Base-by-base conservation (phyloP, 2,329 filamentous ascomycete species). In the Fusarium cicatricum region DNA sequence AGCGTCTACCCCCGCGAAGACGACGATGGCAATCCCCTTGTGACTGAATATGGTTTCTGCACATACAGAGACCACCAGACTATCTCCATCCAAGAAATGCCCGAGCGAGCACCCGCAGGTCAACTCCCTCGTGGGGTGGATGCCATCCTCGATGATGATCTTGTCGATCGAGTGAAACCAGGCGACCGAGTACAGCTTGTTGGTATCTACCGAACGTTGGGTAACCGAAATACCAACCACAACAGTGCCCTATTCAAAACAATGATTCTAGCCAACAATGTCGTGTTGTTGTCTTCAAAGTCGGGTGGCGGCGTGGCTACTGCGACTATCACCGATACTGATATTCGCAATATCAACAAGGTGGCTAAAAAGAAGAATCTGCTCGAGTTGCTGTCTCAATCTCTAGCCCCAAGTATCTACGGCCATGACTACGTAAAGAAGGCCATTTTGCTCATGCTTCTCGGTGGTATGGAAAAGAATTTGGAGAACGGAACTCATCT, bases 71-170 rank as follows among this genome's bases (percentile, higher is more conserved):
- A 99, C 73, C 95, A 99, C 72, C 95, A 99, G 75, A 97, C 91
- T 14, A 92, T 99, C 56, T 97, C 94, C 0, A 97, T 99, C 64
- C 95, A 99, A 77, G 95, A 99, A 79, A 99, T 99, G 95, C 95
- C 95, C 1, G 95, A 99, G 76, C 84, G 94, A 67, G 95, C 95
- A 2, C 95, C 95, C 48, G 94, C 95, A 55, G 95, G 95, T 47
- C 95, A 98, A 80, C 84, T 99, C 62, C 95, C 95, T 55, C 89
- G 95, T 48, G 92, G 94, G 51, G 95, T 99, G 15, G 95, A 99
- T 75, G 93, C 98, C 12, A 93, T 99, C 66, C 80, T 99, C 63
- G 95, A 99, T 72, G 95, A 99, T 73, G 95, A 99, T 72, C 82
- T 99, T 47, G 95, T 98, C 14, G 95, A 99, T 74, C 88, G 86